Evolutionary conservation across 2,329 filamentous ascomycete genomes (phyloP).

Genomic region (Pestalotiopsis sp.): DNA sequence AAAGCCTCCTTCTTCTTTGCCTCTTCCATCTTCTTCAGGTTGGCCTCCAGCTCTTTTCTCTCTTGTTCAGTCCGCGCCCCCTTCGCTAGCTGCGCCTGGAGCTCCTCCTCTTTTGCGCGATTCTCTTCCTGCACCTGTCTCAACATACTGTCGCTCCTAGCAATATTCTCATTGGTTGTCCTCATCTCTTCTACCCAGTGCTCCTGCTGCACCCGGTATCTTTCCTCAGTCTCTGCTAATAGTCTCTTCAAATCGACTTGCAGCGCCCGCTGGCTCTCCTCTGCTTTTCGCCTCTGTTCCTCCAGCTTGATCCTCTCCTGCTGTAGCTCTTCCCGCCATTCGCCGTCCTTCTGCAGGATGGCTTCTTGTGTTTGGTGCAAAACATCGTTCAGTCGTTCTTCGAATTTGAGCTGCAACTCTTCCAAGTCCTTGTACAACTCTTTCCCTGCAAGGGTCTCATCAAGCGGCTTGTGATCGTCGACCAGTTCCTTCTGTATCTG

Average conservation of each 20-base stretch:
- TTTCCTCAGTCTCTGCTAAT: background rate
- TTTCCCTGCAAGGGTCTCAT: background rate
- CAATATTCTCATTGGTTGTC: background rate
- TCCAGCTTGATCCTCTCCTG: background rate
- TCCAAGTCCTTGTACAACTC: background rate
- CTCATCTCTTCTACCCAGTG: background rate
- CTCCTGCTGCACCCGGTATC: background rate
- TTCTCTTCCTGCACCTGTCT: background rate
- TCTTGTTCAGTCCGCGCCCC: background rate
- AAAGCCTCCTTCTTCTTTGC: background rate
- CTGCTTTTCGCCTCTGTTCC: background rate
- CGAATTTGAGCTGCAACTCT: background rate
- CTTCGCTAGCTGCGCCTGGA: background rate
- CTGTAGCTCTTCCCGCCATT: background rate
- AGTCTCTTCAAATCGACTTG: background rate
- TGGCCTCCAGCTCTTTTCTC: background rate
- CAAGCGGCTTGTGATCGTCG: background rate
- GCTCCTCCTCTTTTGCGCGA: background rate
- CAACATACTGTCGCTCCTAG: background rate
- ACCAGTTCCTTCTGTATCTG: background rate
- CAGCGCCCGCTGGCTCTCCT: background rate
- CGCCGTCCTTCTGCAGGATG: background rate
- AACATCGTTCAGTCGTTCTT: background rate
- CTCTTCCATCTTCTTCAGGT: background rate
- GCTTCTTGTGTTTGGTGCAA: background rate